Base-by-base conservation (phyloP, 805 yeast genomes). In the Candida orba region DNA sequence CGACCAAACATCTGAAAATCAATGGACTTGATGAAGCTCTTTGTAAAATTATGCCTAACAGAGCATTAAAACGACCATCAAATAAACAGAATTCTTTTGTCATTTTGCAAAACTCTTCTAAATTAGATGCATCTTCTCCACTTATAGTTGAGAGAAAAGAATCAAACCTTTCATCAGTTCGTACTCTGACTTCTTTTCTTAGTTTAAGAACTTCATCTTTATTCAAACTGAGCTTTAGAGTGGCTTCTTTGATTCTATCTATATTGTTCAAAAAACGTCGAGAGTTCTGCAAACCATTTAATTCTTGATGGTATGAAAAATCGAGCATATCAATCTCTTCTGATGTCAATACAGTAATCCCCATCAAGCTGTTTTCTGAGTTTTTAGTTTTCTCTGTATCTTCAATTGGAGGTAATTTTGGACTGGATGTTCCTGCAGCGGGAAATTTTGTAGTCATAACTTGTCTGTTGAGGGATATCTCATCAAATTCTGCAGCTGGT, bases 351-450 rank as follows among this genome's bases (percentile, higher is more conserved):
- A 39, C 41, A 15, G 41, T 24, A 8, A 39, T 39, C 17, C 41
- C 41, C 41, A 39, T 39, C 8, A 39, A 23, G 17, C 41, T 24
- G 23, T 39, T 33, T 25, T 13, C 18, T 24, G 41, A 24, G 13
- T 24, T 29, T 33, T 39, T 18, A 8, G 22, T 31, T 12, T 34
- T 18, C 22, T 10, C 9, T 14, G 30, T 25, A 31, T 32, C 24
- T 15, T 24, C 41, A 39, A 39, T 8, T 31, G 41, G 41, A 23
- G 18, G 4, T 24, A 39, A 33, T 24, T 20, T 18, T 24, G 41
- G 41, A 39, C 41, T 39, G 8, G 14, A 39, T 25, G 41, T 39
- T 15, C 41, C 41, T 3, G 41, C 41, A 9, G 41, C 41, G 24
- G 41, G 41, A 32, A 39, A 39, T 12, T 39, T 39, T 10, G 41